These are phyloP conservation scores for Hygrophorus pudorinus DNA, from an alignment of 768 basidiomycete species.

Conservation along the genomic window DNA sequence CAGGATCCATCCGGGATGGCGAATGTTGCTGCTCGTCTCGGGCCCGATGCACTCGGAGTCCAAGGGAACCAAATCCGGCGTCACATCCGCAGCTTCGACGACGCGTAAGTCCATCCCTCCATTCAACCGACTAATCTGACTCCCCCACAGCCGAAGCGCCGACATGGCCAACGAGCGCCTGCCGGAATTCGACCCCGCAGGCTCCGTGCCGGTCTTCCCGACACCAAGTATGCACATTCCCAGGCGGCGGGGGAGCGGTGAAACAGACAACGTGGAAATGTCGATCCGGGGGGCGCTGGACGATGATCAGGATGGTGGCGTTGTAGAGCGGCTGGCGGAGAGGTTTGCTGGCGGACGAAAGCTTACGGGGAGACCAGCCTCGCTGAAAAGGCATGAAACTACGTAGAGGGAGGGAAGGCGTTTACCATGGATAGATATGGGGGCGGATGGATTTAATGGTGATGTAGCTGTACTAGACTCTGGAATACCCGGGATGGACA, in stretches of 20 bases:
- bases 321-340: slow-evolving; percentile 55
- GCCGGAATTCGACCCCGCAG: slow-evolving; percentile 39
- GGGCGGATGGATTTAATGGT: no score
- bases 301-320: slow-evolving; percentile 44
- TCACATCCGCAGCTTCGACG: slow-evolving; percentile 63
- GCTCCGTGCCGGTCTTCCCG: slow-evolving; percentile 37
- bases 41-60: slow-evolving; percentile 50
- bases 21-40: slow-evolving; percentile 20
- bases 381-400: slow-evolving; percentile 59
- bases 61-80: slow-evolving; percentile 48
- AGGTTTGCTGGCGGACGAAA: slow-evolving; percentile 44
- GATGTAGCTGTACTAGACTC: no score
- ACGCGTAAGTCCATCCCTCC: slow-evolving; percentile 48
- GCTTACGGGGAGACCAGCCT: slow-evolving; percentile 33
- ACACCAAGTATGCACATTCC: slow-evolving; percentile 65
- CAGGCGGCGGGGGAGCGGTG: slow-evolving; percentile 33
- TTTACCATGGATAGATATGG: no score
- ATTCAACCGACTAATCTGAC: neutral
- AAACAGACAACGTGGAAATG: slow-evolving; percentile 52
- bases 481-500: no score
- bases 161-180: slow-evolving; percentile 71
- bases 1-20: slow-evolving; percentile 16
- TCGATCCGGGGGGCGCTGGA: slow-evolving; percentile 53
- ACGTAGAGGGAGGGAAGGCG: slow-evolving; percentile 26
- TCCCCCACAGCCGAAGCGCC: slow-evolving; percentile 45